These are phyloP conservation scores for Carex scoparia DNA, from an alignment of 176 grass and related monocot species.

Conservation along the genomic window DNA sequence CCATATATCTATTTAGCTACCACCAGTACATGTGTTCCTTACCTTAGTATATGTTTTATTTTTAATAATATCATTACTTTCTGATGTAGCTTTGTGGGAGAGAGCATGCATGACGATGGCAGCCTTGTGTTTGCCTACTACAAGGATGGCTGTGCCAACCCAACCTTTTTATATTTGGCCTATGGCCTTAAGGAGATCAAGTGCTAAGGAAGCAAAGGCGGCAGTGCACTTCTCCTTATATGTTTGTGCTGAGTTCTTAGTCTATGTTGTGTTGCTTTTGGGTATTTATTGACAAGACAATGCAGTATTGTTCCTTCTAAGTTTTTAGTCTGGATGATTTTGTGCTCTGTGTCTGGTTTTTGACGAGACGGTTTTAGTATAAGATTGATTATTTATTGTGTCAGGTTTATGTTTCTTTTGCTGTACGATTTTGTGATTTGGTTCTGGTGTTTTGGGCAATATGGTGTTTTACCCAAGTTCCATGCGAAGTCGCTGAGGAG, in stretches of 20 bases:
- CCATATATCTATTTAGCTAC: background rate
- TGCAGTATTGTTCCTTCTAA: background rate
- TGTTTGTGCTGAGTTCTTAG: conserved; percentile 17
- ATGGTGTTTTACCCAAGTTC: background rate
- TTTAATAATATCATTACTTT: conserved; percentile 44
- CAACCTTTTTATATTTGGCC: conserved; percentile 79
- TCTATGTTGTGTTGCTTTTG: conserved; percentile 7
- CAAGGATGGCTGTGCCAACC: conserved; percentile 62
- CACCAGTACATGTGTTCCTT: background rate
- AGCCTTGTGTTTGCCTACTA: conserved; percentile 77
- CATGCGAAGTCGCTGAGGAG: background rate
- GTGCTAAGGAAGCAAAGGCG: conserved; percentile 40
- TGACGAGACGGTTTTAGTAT: conserved; percentile 14
- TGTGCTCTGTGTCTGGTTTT: conserved; percentile 21
- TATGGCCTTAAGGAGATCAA: conserved; percentile 76
- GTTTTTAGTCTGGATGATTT: conserved; percentile 9
- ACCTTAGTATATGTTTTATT: too few species aligned
- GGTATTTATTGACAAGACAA: background rate
- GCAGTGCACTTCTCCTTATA: background rate
- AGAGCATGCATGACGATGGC: conserved; percentile 82
- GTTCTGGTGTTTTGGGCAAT: background rate
- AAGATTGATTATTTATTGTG: conserved; percentile 3
- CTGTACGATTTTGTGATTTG: background rate
- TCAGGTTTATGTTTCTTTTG: background rate
- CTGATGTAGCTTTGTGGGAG: conserved; percentile 69